Evolutionary conservation across 345 rosid genomes (phyloP), one percentile per base, ranked within the genome.

Genomic region (Citrus mangshanensis): DNA sequence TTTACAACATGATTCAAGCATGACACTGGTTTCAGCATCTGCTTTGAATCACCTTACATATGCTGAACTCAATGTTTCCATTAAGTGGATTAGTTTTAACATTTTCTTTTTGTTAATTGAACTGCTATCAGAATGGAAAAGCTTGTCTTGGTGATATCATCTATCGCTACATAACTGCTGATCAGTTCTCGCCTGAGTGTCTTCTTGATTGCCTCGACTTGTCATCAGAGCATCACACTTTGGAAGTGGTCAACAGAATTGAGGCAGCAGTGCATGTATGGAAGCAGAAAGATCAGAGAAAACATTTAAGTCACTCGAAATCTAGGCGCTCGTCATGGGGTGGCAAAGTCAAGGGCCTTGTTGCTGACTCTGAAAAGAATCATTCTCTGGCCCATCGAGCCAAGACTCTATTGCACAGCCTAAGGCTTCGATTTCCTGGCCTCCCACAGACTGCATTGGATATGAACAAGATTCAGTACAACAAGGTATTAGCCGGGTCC

Each of bases 391-490:
- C 94, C 73, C 90, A 88, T 74, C 85, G 97, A 78, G 98, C 97
- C 27, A 92, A 94, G 83, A 91, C 88, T 24, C 92, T 93, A 75
- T 80, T 92, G 82, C 90, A 90, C 83, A 89, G 89, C 87, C 77
- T 94, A 56, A 89, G 89, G 93, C 86, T 85, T 76, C 97, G 94
- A 60, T 94, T 89, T 71, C 97, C 98, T 54, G 97, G 97, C 32
- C 98, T 96, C 34, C 97, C 98, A 2, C 99, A 96, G 84, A 94
- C 98, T 51, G 88, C 92, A 74, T 79, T 91, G 82, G 99, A 96
- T 80, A 96, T 94, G 99, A 88, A 89, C 90, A 96, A 96, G 90
- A 96, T 96, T 82, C 98, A 94, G 78, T 94, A 87, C 70, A 94
- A 92, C 85, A 94, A 87, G 97, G 98, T 82, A 82, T 21, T 18